Evolutionary conservation across 1,139 yeast genomes (phyloP), one percentile per base, ranked within the genome.

Genomic region (Hyphopichia buzzinii): DNA sequence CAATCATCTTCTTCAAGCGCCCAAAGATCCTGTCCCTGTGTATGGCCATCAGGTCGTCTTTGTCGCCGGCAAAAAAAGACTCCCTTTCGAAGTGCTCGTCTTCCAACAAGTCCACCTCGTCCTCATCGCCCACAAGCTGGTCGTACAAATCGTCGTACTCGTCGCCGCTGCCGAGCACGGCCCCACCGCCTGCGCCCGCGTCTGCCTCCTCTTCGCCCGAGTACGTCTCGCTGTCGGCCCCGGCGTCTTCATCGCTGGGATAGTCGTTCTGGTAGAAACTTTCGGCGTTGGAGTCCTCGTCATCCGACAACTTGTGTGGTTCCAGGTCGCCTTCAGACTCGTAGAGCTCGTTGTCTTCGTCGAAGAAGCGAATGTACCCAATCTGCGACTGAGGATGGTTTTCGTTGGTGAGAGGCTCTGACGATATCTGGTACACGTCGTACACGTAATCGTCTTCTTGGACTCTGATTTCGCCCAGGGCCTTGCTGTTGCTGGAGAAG

Each of bases 231-330:
- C 57, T 57, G 27, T 40, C 50, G 0, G 54, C 61, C 2, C 64
- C 71, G 4, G 77, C 86, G 50, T 84, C 92, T 49, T 87, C 96
- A 52, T 88, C 96, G 37, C 88, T 95, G 0, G 98, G 98, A 52
- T 92, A 92, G 53, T 92, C 97, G 59, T 92, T 92, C 50, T 81
- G 80, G 56, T 92, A 92, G 51, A 81, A 90, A 42, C 86, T 89
- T 59, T 92, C 97, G 11, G 96, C 96, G 43, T 67, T 67, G 3
- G 72, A 66, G 42, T 67, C 74, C 36, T 67, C 74, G 37, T 67
- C 65, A 39, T 69, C 75, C 0, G 73, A 64, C 8, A 44, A 46
- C 7, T 48, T 47, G 17, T 70, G 70, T 0, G 71, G 64, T 29
- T 65, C 71, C 3, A 63, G 77, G 23, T 74, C 80, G 23, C 76